These are phyloP conservation scores for Termitomyces sp. DNA, from an alignment of 768 basidiomycete species.

Conservation along the genomic window DNA sequence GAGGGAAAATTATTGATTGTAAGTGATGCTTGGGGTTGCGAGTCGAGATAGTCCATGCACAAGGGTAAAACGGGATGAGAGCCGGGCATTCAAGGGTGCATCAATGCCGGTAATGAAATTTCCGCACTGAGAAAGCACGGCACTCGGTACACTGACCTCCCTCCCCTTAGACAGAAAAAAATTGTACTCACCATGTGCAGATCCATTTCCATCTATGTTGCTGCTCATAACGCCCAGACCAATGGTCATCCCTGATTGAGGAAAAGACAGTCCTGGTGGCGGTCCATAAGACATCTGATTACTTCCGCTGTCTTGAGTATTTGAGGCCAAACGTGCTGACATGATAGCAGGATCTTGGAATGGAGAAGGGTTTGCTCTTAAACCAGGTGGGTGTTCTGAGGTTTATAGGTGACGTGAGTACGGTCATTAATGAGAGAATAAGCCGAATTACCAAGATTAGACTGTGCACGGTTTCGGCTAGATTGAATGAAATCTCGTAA, in stretches of 20 bases:
- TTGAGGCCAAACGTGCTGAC: constrained; percentile 59
- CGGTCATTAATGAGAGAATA: constrained; percentile 6
- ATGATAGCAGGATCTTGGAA: constrained; percentile 79
- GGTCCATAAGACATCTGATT: constrained; percentile 43
- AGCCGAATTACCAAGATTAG: constrained; percentile 15
- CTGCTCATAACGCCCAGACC: constrained; percentile 20
- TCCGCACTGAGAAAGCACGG: constrained; percentile 88
- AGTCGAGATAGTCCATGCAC: constrained; percentile 34
- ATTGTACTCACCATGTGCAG: constrained; percentile 63
- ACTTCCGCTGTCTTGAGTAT: constrained; percentile 25
- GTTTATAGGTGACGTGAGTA: not conserved
- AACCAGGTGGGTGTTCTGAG: constrained; percentile 14
- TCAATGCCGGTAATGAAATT: constrained; percentile 70
- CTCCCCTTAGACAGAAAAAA: constrained; percentile 57
- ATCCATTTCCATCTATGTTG: constrained; percentile 28
- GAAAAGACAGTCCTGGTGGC: constrained; percentile 60
- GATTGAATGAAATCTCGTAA: constrained; percentile 71
- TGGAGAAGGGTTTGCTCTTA: constrained; percentile 27
- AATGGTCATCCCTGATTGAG: constrained; percentile 22
- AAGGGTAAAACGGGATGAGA: constrained; percentile 22
- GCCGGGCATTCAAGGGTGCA: constrained; percentile 33
- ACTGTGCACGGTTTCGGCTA: constrained; percentile 52
- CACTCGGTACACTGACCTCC: constrained; percentile 85
- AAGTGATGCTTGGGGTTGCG: constrained; percentile 21
- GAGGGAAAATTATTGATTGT: constrained; percentile 33